Evolutionary conservation across 78 protist genomes (phyloP), one percentile per base, ranked within the genome.

Genomic region (Dictyostelium discoideum): DNA sequence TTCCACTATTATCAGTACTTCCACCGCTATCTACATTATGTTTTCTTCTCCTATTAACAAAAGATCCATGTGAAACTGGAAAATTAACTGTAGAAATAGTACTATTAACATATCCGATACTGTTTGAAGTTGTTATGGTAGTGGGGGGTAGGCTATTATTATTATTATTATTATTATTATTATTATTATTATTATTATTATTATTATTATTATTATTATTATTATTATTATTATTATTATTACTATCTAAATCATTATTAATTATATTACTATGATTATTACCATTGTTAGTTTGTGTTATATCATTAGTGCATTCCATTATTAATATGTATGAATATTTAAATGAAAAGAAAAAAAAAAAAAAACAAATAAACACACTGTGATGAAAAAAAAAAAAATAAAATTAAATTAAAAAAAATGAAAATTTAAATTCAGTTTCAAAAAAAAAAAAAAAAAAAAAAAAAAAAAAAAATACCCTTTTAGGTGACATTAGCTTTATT

Each of bases 271-370:
- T 54, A 54, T 54, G 10, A 42, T 42, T 60, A 60, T 60, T 60
- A 60, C 69, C 69, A 60, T 60, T 60, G 69, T 29, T 72, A 72
- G 79, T 29, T 72, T 72, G 79, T 72, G 79, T 29, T n/a, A n/a
- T 60, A 26, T 60, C 69, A 60, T 77, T 26, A 11, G 40, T 77
- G 83, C 18, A 18, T 26, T 37, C 48, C 40, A 20, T 32, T 77
- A 37, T 37, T 77, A 20, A 37, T 37, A 37, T 77, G 14, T 16
- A 37, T 77, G 40, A 77, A 37, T 20, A 77, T 77, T 77, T 77
- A 37, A 26, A 69, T 26, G 37, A 69, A 37, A 77, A 76, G 39
- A 77, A 37, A 37, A 77, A 77, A 20, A 3, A 60, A 60, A 60
- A 20, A 20, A 60, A 60, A 54, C 18, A 54, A 60, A 60, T 20